Percentiles rank a stretch among this genome's conserved stretches.
phyloP scores from a whole-genome alignment of 2,329 filamentous ascomycete species.

The Aureobasidium sp. region DNA sequence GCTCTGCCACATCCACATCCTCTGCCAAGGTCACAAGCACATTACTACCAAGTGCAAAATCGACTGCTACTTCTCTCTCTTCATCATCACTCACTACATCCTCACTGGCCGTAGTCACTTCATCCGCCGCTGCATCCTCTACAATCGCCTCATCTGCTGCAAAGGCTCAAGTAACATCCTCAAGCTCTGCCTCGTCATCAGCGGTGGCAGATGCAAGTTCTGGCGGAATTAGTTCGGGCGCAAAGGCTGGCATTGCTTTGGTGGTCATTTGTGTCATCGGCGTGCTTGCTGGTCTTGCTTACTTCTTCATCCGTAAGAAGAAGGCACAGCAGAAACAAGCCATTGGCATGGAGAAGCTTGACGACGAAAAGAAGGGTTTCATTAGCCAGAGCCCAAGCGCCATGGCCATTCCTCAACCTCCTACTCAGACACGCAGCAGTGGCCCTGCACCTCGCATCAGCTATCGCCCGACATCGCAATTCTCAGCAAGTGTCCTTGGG shows the following conservation, averaged over 20 bases:
- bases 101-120: neutral
- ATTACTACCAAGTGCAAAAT: constrained; percentile 1
- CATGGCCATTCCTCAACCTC: constrained; percentile 28
- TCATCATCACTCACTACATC: neutral
- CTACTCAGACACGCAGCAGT: constrained; percentile 36
- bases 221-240: constrained; percentile 38
- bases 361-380: constrained; percentile 36
- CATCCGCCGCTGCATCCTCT: constrained; percentile 14
- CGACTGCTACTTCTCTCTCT: neutral
- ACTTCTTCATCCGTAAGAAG: constrained; percentile 67
- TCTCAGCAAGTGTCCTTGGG: constrained; percentile 59
- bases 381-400: constrained; percentile 20
- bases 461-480: constrained; percentile 75
- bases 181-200: constrained; percentile 6
- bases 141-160: constrained; percentile 12
- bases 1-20: neutral
- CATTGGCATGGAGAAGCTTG: constrained; percentile 24
- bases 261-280: constrained; percentile 67
- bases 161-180: constrained; percentile 3
- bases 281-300: constrained; percentile 58
- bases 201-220: neutral
- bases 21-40: constrained; percentile 3
- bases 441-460: constrained; percentile 71
- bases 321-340: constrained; percentile 50
- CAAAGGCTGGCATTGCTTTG: constrained; percentile 77